Evolutionary conservation across 495 filamentous ascomycete species (phyloP), one percentile per base, ranked within the genome.

Genomic region (Trichoderma erinaceum): DNA sequence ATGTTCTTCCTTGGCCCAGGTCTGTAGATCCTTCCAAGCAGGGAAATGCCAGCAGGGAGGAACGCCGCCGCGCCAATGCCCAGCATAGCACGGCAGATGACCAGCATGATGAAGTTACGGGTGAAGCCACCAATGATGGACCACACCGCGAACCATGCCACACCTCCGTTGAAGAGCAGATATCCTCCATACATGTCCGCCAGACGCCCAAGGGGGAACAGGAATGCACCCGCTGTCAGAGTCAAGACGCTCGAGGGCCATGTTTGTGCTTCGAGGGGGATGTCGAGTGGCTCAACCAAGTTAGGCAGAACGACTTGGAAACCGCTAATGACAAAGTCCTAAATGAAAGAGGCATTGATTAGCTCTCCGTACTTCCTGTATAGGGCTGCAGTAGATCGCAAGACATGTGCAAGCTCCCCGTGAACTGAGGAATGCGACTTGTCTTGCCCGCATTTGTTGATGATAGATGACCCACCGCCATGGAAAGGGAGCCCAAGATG

Each of bases 1-100:
- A 95, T 70, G 72, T 96, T 97, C 78, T 96, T 96, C 13, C 92
- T 81, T 8, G 91, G 91, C 0, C 92, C 92, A 0, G 92, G 92
- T 8, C 92, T 83, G 73, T 97, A 97, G 2, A 86, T 86, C 72
- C 87, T 90, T 2, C 91, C 91, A 15, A 97, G 77, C 16, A 97
- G 83, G 83, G 92, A 91, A 15, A 97, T 82, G 15, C 90, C 85
- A 3, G 89, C 87, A 3, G 92, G 92, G 25, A 95, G 77, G 64
- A 90, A 92, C 0, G 91, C 90, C 18, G 90, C 89, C 0, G 90
- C 84, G 0, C 90, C 93, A 1, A 97, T 77, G 6, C 93, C 93
- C 73, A 90, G 90, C 64, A 95, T 79, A 1, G 90, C 93, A 50
- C 93, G 87, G 68, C 86, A 87, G 43, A 90, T 81, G 69, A 92